Base-by-base conservation (phyloP, 352 stramenopile species). In the Pythium utonaiense region DNA sequence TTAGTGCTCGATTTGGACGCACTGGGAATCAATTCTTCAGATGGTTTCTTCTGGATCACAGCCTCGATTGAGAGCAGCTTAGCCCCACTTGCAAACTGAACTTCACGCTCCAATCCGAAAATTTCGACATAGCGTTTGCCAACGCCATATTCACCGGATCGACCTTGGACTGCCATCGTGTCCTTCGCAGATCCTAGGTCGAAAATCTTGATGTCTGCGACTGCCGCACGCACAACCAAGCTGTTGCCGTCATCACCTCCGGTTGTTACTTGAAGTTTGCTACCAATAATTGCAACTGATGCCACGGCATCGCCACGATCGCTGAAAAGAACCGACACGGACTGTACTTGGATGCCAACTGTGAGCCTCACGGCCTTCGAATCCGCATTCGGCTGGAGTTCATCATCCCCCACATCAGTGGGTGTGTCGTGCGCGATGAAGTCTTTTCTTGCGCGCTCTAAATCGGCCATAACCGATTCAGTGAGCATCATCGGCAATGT, bases 401-500 rank as follows among this genome's bases (percentile, higher is more conserved):
- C 28, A 27, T 33, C 67, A 47, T 42, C 40, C 12, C 24, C 27
- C 12, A 31, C 41, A n/a, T 54, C 34, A 12, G 41, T 24, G 24
- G 54, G 36, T 3, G 25, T 22, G 13, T 75, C 53, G 48, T 73
- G 70, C 24, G 77, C 63, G 53, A 89, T 66, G 19, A 93, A 62
- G 22, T 74, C 68, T 30, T 88, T 83, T 22, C 83, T 75, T n/a
- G 86, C 86, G 48, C 71, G 69, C 58, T 96, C 84, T 22, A 96
- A 66, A 71, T 96, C 86, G 22, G 79, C 83, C 9, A 77, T 68
- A 34, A 96, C 83, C 28, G 84, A 95, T 19, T 93, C 86, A 3
- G 82, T 91, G 13, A 95, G 70, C 44, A 73, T 86, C 51, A 89
- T 72, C 13, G 78, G 70, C n/a, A 90, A 70, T 16, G 67, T 76